Base-by-base conservation (phyloP, 2,329 filamentous ascomycete species). In the Aspergillaceae sp. region DNA sequence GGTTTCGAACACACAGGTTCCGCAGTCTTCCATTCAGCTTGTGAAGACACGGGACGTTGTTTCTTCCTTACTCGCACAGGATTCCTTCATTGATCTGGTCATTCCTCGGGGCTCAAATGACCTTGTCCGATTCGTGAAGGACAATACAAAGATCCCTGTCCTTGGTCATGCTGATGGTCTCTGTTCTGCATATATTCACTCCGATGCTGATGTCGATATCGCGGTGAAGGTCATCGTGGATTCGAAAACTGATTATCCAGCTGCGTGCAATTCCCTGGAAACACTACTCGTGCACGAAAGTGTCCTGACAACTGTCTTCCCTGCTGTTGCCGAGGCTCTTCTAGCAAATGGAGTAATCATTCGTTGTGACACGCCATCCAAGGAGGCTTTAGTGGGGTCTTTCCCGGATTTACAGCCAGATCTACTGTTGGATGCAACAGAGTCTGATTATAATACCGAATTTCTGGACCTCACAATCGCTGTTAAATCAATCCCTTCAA, bases 161-260 rank as follows among this genome's bases (percentile, higher is more conserved):
- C 80, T 98, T 27, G 92, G 92, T 51, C 92, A 98, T 64, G 92
- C 92, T 27, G 92, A 98, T 64, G 92, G 92, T 33, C 77, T 97
- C 48, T 98, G 92, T 71, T 79, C 82, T 51, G 81, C 88, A 51
- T 98, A 92, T 67, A 76, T 98, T 43, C 86, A 92, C 58, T 74
- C 76, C 7, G 86, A 88, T 48, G 90, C 87, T 41, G 84, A 94
- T 57, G 68, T 75, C 35, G 71, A 76, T 38, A 83, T 87, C 69
- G 87, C 88, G 8, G 77, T 79, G 19, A 80, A 80, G 51, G 84
- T 95, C 45, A 74, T 97, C 41, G 75, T 95, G 45, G 92, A 98
- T 69, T 86, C 91, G 41, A 98, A 98, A 71, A 89, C 86, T 28
- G 86, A 84, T 66, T 98, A 98, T 62, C 88, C 91, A 1, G 92